Evolutionary conservation across 768 basidiomycete species (phyloP).

Genomic region (Chalciporus sphaerocephalus): DNA sequence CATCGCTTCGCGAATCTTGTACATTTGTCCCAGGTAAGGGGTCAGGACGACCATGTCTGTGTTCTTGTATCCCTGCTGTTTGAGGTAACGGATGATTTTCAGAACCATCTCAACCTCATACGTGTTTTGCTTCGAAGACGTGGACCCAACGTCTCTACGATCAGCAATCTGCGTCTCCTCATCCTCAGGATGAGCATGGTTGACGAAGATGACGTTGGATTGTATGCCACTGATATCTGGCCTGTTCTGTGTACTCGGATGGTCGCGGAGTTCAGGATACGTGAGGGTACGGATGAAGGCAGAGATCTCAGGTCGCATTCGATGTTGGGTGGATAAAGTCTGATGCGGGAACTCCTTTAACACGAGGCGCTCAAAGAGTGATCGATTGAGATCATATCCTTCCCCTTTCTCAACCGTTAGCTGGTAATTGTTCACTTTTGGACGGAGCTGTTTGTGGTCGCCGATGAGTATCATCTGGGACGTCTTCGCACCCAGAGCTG

Average conservation of each 20-base stretch:
- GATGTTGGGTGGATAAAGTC: conserved; percentile 55
- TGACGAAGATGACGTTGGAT: conserved; percentile 59
- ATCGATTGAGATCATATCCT: conserved; percentile 62
- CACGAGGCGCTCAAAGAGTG: conserved; percentile 67
- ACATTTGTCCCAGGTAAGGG: conserved; percentile 65
- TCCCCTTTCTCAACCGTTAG: conserved; percentile 69
- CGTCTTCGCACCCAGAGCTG: conserved; percentile 46
- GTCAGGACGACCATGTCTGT: conserved; percentile 61
- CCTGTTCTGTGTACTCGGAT: conserved; percentile 43
- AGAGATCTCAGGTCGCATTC: conserved; percentile 77
- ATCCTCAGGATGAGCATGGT: conserved; percentile 57
- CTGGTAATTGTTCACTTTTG: conserved; percentile 63
- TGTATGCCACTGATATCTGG: conserved; percentile 52
- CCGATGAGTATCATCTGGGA: conserved; percentile 64
- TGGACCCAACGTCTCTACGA: conserved; percentile 42
- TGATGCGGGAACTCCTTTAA: conserved; percentile 58
- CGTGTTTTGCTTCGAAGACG: conserved; percentile 57
- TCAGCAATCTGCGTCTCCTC: conserved; percentile 40
- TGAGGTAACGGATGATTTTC: conserved; percentile 62
- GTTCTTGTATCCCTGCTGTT: conserved; percentile 64
- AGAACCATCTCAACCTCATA: conserved; percentile 62
- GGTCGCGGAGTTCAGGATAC: conserved; percentile 65
- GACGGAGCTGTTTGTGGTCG: conserved; percentile 72
- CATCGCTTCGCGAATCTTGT: conserved; percentile 43
- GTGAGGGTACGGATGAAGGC: conserved; percentile 56